Base-by-base conservation (phyloP, 1,284 basidiomycete species). In the Cryptococcus sp. region DNA sequence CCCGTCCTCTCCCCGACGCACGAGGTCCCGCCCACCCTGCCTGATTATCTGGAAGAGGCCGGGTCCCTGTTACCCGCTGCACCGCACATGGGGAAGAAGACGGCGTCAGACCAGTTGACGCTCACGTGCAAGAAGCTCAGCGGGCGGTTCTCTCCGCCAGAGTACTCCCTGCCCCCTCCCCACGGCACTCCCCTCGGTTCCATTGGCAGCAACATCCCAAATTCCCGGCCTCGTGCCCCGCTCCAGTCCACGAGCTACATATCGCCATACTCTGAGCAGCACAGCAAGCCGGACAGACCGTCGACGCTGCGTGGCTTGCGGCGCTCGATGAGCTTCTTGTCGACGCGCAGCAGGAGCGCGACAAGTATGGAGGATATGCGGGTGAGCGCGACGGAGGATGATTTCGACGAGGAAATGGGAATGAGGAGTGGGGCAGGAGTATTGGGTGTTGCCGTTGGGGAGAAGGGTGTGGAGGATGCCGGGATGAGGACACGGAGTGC, bases 81-180 rank as follows among this genome's bases (percentile, higher is more conserved):
- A 35, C 59, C 52, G 7, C 45, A 44, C 16, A 18, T 40, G 33
- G 9, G 42, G 2, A 40, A 50, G 16, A 51, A 53, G 35, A 37
- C 24, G 6, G 45, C 36, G 12, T 56, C 49, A 21, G 51, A 46
- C 23, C 38, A 50, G n/a, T 56, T 47, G 23, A 38, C 54, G 1
- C 39, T 43, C 9, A 44, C 40, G 45, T 12, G 46, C 18, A 48
- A 24, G 16, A 11, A 35, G 23, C 6, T 9, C 48, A 24, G 37
- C 36, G 20, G 38, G 33, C 37, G 35, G n/a, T 36, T n/a, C 20
- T 38, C 44, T 9, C 8, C 52, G 18, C n/a, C 44, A 37, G 57
- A 59, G 40, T 59, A 59, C 40, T 59, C 48, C 46, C 50, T 59
- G 20, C 57, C 57, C 8, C 57, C 57, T 11, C 58, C 58, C 46